Evolutionary conservation across 1,284 basidiomycete genomes (phyloP), one percentile per base, ranked within the genome.

Genomic region (Marasmius sp.): DNA sequence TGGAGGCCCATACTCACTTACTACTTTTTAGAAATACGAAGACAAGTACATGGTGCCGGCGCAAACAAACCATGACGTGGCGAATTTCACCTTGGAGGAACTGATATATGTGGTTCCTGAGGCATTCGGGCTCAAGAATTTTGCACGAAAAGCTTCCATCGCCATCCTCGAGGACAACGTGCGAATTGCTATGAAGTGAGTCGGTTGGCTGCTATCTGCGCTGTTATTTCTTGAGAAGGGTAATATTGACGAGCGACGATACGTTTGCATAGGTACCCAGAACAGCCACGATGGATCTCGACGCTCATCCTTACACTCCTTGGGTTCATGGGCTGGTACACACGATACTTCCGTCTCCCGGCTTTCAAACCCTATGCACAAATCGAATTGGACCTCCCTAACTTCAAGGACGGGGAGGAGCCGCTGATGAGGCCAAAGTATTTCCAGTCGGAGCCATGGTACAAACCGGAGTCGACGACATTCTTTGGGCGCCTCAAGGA

Each of bases 171-270:
- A 79, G 6, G 78, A 81, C 6, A 68, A 69, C 10, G 75, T 78
- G 0, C 71, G 80, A 11, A 69, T 71, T 10, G 78, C 78, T 1
- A 81, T 82, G 80, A 76, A 79, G 81, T 81, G 60, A 33, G 74
- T 75, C n/a, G n/a, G 6, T 38, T 18, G 45, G 54, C 47, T 45
- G 11, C 33, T 16, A 14, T 45, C 54, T 1, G 5, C 5, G 27
- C 27, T 27, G 27, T 27, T 18, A 5, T 36, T 37, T n/a, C 38
- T 1, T 9, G n/a, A n/a, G n/a, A n/a, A n/a, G n/a, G 52, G 5
- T 22, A 3, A 22, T n/a, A 8, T 16, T 22, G n/a, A 50, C 3
- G n/a, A 6, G 50, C 16, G 7, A 27, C 34, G 6, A 14, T 11
- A 33, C 16, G 20, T 14, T 43, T 45, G 34, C 6, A 37, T 49